These are phyloP conservation scores for Datura wrightii DNA, from an alignment of 257 asterid genomes.

Conservation along the genomic window DNA sequence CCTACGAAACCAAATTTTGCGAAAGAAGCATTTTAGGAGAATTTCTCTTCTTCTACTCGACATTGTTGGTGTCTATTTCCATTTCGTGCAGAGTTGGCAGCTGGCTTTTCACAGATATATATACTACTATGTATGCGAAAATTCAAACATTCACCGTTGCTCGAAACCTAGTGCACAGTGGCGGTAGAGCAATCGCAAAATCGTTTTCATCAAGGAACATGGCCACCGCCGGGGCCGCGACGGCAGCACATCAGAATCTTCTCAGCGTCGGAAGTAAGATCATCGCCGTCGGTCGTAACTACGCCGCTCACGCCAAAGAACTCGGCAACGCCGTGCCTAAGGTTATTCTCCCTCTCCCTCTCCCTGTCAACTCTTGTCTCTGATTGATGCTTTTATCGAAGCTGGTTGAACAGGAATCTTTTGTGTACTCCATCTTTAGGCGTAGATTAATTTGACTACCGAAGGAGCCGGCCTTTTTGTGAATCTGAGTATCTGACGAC, in stretches of 20 bases:
- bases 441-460: neutral
- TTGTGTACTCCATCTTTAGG: neutral
- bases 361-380: neutral
- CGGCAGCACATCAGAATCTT: conserved; percentile 66
- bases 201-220: conserved; percentile 39
- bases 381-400: neutral
- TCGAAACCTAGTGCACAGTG: conserved; percentile 7
- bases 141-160: conserved; percentile 17
- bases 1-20: conserved; percentile 5
- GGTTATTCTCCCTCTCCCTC: conserved; percentile 38
- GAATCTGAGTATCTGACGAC: conserved; percentile 39
- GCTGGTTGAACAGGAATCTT: neutral
- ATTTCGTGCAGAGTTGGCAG: neutral
- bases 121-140: neutral
- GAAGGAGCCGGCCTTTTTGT: conserved; percentile 86
- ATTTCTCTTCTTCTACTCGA: neutral
- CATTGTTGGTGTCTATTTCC: conserved; percentile 8
- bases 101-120: neutral
- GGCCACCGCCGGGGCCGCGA: conserved; percentile 60
- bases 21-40: neutral
- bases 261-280: conserved; percentile 77
- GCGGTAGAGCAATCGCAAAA: conserved; percentile 10
- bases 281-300: conserved; percentile 94
- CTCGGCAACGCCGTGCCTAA: conserved; percentile 94
- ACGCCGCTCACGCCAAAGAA: conserved; percentile 96